phyloP scores from a whole-genome alignment of 139 green algal genomes.

The Desmodesmus armatus region DNA sequence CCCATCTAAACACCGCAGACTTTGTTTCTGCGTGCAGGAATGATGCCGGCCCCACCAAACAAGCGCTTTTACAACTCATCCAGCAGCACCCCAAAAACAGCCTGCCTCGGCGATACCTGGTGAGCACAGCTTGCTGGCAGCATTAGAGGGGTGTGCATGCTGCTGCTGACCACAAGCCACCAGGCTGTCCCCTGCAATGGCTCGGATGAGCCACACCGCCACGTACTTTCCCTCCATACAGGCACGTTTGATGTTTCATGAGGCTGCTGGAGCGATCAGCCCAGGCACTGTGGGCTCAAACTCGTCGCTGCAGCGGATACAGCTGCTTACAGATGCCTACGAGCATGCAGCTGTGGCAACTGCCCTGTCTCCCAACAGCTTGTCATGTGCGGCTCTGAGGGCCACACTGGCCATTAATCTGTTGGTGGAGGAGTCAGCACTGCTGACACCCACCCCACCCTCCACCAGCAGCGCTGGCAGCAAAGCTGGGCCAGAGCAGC shows the following conservation, averaged over 20 bases:
- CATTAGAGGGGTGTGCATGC: too few relatives aligned
- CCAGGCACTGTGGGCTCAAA: neutral
- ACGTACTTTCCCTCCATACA: constrained; percentile 30
- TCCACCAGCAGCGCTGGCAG: neutral
- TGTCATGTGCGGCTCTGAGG: constrained; percentile 62
- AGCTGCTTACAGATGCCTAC: constrained; percentile 64
- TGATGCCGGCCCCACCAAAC: too few relatives aligned
- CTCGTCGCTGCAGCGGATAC: constrained; percentile 52
- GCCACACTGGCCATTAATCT: constrained; percentile 72
- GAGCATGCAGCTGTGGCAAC: constrained; percentile 49
- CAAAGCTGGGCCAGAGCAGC: constrained; percentile 5
- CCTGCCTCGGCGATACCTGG: neutral
- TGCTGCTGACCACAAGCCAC: neutral
- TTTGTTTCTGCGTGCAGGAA: too few relatives aligned
- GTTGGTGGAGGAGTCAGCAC: constrained; percentile 68
- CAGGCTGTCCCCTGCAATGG: too few relatives aligned
- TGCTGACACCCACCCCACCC: constrained; percentile 45
- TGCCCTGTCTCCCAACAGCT: constrained; percentile 59
- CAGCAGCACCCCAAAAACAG: neutral
- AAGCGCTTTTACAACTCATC: neutral
- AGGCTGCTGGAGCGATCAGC: constrained; percentile 58
- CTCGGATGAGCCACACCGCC: constrained; percentile 54
- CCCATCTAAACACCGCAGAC: too few relatives aligned
- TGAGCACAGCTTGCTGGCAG: neutral
- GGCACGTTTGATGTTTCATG: constrained; percentile 75